phyloP scores from a whole-genome alignment of 2,329 filamentous ascomycete species.

The Aaosphaeria pasadenensis region DNA sequence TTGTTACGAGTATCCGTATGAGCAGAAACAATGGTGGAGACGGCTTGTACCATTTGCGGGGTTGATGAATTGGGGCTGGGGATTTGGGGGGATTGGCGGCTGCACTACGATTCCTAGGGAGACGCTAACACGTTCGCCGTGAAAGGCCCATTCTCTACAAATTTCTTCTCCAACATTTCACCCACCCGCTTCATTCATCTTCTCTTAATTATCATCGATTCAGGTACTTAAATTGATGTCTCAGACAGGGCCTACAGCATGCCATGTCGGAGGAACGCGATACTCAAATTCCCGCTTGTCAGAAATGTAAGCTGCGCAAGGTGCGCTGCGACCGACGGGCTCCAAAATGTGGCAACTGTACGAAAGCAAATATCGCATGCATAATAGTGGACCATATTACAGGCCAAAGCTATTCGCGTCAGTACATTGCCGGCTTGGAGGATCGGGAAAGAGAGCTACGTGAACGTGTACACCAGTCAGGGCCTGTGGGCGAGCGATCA shows the following conservation, averaged over 20 bases:
- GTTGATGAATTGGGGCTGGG: too few species aligned
- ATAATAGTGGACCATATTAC: slow-evolving; percentile 10
- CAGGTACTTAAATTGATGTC: too few species aligned
- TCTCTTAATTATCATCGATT: too few species aligned
- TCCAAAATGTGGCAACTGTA: slow-evolving; percentile 13
- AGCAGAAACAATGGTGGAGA: too few species aligned
- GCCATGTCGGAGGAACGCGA: neutral
- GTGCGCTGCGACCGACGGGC: slow-evolving; percentile 11
- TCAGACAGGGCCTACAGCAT: neutral
- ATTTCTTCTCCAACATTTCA: too few species aligned
- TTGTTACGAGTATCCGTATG: too few species aligned
- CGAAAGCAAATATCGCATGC: slow-evolving; percentile 9
- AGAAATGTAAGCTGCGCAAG: slow-evolving; percentile 13
- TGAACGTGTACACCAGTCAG: neutral
- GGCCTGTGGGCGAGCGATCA: neutral
- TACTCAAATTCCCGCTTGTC: slow-evolving; percentile 8
- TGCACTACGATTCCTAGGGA: too few species aligned
- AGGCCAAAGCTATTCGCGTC: slow-evolving; percentile 12
- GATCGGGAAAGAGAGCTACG: neutral
- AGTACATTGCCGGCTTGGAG: slow-evolving; percentile 6
- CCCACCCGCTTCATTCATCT: too few species aligned
- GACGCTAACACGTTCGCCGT: too few species aligned
- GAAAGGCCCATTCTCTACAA: too few species aligned
- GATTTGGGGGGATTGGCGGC: too few species aligned
- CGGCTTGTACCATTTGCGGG: too few species aligned